Base-by-base conservation (phyloP, 257 asterid species). In the Salvia hispanica region DNA sequence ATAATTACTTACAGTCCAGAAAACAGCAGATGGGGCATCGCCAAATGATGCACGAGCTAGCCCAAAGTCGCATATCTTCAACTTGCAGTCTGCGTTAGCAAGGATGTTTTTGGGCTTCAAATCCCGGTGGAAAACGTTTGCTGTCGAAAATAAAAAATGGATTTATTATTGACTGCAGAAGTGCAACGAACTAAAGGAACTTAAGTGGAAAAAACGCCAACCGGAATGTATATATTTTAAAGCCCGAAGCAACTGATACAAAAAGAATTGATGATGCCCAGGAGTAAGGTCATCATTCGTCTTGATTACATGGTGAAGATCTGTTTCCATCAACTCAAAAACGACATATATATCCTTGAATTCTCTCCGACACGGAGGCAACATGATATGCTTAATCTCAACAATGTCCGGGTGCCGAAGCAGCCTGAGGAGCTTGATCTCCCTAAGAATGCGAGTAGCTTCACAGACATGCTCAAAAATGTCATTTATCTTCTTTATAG, bases 291-390 rank as follows among this genome's bases (percentile, higher is more conserved):
- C 88, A 71, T 93, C 92, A 71, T 93, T 93, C 12, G 95, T 85
- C 70, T 88, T 88, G 76, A 93, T 91, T 16, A 93, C 97, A 72
- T 93, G 87, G 70, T 93, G 99, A 74, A 93, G 96, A 64, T 93
- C 99, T 14, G 97, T 85, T 82, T 93, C 99, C 99, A 93, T 93
- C 92, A 93, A 81, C 81, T 93, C 99, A 68, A 93, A 93, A 74
- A 93, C 92, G 21, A 93, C 95, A 82, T 84, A 93, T 69, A 93
- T 91, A 79, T 93, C 99, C 81, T 88, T 91, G 81, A 93, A 93
- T 79, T 93, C 99, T 80, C 97, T 86, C 8, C 89, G 84, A 57
- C 95, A 93, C 2, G 99, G 87, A 68, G 99, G 99, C 82, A 93
- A 47, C 96, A 90, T 75, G 62, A 93, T 90, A 74, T 93, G 99